Evolutionary conservation across 352 stramenopile genomes (phyloP).

Genomic region (Pythium monospermum): DNA sequence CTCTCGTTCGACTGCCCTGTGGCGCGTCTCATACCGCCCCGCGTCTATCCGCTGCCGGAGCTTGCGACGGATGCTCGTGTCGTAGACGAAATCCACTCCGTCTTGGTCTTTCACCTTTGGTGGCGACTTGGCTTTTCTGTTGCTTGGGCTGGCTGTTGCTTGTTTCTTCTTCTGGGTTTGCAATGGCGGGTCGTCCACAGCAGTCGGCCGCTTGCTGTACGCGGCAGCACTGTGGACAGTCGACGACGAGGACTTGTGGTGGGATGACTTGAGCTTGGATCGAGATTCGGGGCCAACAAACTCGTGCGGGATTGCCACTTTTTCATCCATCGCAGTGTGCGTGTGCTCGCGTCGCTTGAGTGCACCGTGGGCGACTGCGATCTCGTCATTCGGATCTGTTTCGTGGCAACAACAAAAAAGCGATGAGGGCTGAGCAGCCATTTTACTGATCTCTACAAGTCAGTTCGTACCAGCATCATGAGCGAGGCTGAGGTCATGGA

Average conservation of each 20-base stretch:
- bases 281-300: conserved; percentile 35
- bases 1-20: conserved; percentile 32
- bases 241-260: conserved; percentile 10
- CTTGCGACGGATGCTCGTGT: conserved; percentile 41
- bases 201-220: conserved; percentile 30
- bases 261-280: background rate
- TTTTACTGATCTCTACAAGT: background rate
- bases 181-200: background rate
- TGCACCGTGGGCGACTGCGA: conserved; percentile 8
- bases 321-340: conserved; percentile 32
- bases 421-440: background rate
- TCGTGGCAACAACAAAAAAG: background rate
- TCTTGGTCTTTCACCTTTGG: conserved; percentile 1
- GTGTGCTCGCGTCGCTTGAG: conserved; percentile 22
- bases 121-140: background rate
- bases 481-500: conserved; percentile 26
- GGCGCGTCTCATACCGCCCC: conserved; percentile 31
- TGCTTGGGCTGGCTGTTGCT: background rate
- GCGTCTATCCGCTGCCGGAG: conserved; percentile 56
- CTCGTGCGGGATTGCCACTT: conserved; percentile 29
- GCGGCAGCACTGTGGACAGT: conserved; percentile 14
- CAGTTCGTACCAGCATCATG: conserved; percentile 12
- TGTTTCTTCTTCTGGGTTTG: background rate
- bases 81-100: conserved; percentile 68
- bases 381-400: conserved; percentile 1